phyloP scores from a whole-genome alignment of 495 filamentous ascomycete genomes.

The Aspergillus homomorphus region DNA sequence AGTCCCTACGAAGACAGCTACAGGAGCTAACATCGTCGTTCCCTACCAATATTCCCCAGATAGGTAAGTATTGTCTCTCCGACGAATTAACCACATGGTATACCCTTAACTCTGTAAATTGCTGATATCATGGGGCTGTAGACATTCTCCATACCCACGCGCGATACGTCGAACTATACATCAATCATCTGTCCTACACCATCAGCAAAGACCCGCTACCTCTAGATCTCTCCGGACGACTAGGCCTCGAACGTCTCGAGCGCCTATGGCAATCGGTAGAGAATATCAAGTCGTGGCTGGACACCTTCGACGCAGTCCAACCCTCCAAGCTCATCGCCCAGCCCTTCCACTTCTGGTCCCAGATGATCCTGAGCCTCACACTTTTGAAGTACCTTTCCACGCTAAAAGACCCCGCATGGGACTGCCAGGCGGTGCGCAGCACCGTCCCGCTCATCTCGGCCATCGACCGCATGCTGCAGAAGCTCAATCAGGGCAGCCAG shows the following conservation, averaged over 20 bases:
- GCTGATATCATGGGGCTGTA: constrained; percentile 12
- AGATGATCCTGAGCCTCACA: constrained; percentile 33
- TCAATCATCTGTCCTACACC: constrained; percentile 30
- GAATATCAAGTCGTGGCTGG: constrained; percentile 34
- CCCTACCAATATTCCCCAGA: constrained; percentile 11
- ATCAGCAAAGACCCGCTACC: constrained; percentile 18
- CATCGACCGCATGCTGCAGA: constrained; percentile 30
- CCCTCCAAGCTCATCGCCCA: constrained; percentile 19
- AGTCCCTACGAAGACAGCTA: constrained; percentile 24
- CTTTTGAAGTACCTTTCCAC: constrained; percentile 39
- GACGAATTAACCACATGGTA: background rate
- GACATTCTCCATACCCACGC: constrained; percentile 30
- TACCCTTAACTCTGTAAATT: background rate
- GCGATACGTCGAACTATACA: constrained; percentile 39
- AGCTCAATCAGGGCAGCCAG: constrained; percentile 22
- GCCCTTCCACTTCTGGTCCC: constrained; percentile 38
- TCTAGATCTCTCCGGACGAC: constrained; percentile 14
- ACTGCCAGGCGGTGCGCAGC: constrained; percentile 33
- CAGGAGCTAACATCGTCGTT: constrained; percentile 22
- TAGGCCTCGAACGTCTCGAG: constrained; percentile 34
- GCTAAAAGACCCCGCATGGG: constrained; percentile 40
- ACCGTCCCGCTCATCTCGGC: constrained; percentile 28
- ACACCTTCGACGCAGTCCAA: constrained; percentile 31
- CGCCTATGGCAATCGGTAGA: constrained; percentile 34
- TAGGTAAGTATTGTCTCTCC: constrained; percentile 19